A percentile compares a stretch with the other conserved stretches of the same genome.
These are phyloP conservation scores for Flaveria floridana DNA, from an alignment of 140 eudicot genomes.

Conservation along the genomic window DNA sequence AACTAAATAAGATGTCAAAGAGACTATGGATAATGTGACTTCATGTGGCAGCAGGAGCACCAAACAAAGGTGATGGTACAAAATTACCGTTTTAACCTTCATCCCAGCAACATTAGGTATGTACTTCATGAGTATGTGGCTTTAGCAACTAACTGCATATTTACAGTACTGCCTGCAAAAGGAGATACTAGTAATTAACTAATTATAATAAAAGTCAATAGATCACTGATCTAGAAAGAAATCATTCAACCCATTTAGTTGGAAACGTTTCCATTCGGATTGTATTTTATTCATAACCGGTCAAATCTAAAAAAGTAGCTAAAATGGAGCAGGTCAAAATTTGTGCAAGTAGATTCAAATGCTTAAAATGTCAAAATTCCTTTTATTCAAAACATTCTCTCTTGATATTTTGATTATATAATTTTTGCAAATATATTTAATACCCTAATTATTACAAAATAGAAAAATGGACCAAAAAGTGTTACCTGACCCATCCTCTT, in stretches of 20 bases:
- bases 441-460: background rate
- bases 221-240: background rate
- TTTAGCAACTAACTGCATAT: background rate
- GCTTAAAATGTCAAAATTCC: background rate
- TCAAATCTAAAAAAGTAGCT: background rate
- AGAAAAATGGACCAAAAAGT: background rate
- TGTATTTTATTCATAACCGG: background rate
- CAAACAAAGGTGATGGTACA: background rate
- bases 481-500: background rate
- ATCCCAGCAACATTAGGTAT: background rate
- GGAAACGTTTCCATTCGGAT: background rate
- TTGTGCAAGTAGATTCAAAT: background rate
- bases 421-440: too few relatives aligned
- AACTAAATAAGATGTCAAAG: background rate
- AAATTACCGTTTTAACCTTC: conserved; percentile 28
- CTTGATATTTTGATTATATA: background rate
- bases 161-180: background rate
- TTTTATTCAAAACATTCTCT: background rate
- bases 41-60: too few relatives aligned
- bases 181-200: background rate
- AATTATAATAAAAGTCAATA: background rate
- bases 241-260: background rate
- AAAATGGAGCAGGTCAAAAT: too few relatives aligned
- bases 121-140: background rate
- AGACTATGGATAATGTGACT: too few relatives aligned